A percentile compares a stretch with the other conserved stretches of the same genome.
phyloP scores from a whole-genome alignment of 2,329 filamentous ascomycete genomes.

The Ascochyta lentis region DNA sequence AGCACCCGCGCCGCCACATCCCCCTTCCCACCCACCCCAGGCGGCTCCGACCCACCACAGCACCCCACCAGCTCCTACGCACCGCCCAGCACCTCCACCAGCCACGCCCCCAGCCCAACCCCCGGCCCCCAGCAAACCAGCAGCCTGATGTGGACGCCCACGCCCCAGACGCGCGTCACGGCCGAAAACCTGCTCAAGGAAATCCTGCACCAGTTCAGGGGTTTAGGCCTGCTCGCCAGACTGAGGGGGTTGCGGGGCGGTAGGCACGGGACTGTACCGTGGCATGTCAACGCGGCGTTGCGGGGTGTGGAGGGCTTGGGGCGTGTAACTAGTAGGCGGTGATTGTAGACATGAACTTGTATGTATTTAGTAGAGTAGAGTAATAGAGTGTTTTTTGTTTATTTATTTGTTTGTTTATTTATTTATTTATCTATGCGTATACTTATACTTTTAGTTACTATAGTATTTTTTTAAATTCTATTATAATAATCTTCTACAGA shows the following conservation, averaged over 20 bases:
- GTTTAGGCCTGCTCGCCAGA: conserved; percentile 71
- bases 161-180: conserved; percentile 38
- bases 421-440: too few relatives aligned
- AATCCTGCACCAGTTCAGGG: conserved; percentile 72
- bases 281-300: conserved; percentile 77
- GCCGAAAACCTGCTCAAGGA: conserved; percentile 72
- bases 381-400: too few relatives aligned
- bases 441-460: too few relatives aligned
- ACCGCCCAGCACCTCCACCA: not conserved
- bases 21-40: conserved; percentile 39
- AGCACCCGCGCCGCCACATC: conserved; percentile 40
- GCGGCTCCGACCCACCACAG: conserved; percentile 29
- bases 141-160: conserved; percentile 45
- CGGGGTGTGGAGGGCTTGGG: conserved; percentile 69
- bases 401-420: too few relatives aligned
- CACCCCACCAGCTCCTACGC: not conserved
- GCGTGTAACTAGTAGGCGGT: conserved; percentile 15
- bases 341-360: too few relatives aligned
- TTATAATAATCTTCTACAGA: too few relatives aligned
- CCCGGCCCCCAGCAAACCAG: conserved; percentile 28
- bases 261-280: conserved; percentile 69
- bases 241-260: conserved; percentile 66
- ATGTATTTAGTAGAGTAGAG: too few relatives aligned
- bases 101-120: not conserved
- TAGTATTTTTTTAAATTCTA: too few relatives aligned